Evolutionary conservation across 495 filamentous ascomycete species (phyloP), one percentile per base, ranked within the genome.

Genomic region (Rusavskia elegans): DNA sequence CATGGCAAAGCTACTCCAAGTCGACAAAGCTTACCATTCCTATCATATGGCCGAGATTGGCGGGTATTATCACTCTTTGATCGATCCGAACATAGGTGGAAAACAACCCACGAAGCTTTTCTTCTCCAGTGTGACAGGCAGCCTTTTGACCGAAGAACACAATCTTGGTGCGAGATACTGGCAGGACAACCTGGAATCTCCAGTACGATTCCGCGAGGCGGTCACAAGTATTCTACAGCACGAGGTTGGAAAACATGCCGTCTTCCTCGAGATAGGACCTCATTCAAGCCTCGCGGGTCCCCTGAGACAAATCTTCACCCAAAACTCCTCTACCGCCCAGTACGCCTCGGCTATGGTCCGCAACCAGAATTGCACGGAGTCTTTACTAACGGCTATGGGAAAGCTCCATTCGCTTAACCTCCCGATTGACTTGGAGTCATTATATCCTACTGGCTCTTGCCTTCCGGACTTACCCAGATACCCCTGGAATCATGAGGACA

Each of bases 11-110:
- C 1, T 20, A 14, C 49, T 76, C 1, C 58, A 60, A 20, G 68
- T 75, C 2, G 57, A 70, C 11, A 61, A 57, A 25, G 73, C 73
- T 1, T 77, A 73, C 53, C 74, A 76, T 55, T 76, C 73, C 19
- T 58, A 66, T 13, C 32, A 35, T 6, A 35, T 35, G 32, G 8
- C 8, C 2, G 32, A 35, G 7, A 11, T 35, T 13, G 32, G 32
- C 1, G 32, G 9, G 2, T 1, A 35, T 35, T 35, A 35, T 70
- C 49, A 59, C 56, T 58, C 14, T 21, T 39, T 17, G 16, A 21
- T 42, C 10, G 16, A 11, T 1, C 5, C 3, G 2, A 1, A 5
- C 20, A 8, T 21, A 11, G 39, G 14, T 1, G 20, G 9, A 1
- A 21, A 42, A 19, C 5, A 19, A 19, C 8, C 20, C 3, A 42